Conservation (phyloP, 768 basidiomycete species). For the Sistotremastrum suecicum region DNA sequence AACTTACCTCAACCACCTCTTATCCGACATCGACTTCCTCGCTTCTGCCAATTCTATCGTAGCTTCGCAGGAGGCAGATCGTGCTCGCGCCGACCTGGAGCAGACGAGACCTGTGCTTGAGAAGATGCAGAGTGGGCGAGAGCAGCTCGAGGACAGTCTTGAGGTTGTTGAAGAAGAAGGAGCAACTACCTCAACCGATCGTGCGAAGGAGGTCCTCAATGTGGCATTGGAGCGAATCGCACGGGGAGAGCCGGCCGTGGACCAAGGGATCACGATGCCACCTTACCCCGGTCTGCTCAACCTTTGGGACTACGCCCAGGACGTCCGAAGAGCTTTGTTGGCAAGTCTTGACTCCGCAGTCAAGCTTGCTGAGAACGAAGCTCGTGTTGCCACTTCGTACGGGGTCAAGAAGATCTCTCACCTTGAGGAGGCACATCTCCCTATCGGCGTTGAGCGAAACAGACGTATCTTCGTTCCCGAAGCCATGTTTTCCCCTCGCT, state of each 20-base stretch:
- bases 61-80: slow-evolving; percentile 63
- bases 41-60: slow-evolving; percentile 75
- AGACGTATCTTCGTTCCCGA: slow-evolving; percentile 88
- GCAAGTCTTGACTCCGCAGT: slow-evolving; percentile 70
- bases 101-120: slow-evolving; percentile 70
- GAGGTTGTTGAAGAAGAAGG: slow-evolving; percentile 69
- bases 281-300: slow-evolving; percentile 71
- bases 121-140: slow-evolving; percentile 65
- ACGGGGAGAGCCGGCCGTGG: slow-evolving; percentile 55
- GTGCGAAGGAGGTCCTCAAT: slow-evolving; percentile 44
- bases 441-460: slow-evolving; percentile 65
- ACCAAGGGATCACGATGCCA: slow-evolving; percentile 42
- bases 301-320: slow-evolving; percentile 75
- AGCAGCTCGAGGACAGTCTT: slow-evolving; percentile 64
- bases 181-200: slow-evolving; percentile 33
- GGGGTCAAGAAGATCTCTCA: slow-evolving; percentile 54
- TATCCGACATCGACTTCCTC: slow-evolving; percentile 80
- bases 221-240: slow-evolving; percentile 66
- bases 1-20: slow-evolving; percentile 82
- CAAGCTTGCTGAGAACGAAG: slow-evolving; percentile 69
- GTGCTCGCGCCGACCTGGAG: slow-evolving; percentile 56
- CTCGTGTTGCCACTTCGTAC: slow-evolving; percentile 45
- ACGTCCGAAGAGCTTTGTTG: slow-evolving; percentile 68
- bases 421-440: slow-evolving; percentile 67
- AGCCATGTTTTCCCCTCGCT: slow-evolving; percentile 76